phyloP scores from a whole-genome alignment of 768 basidiomycete species.

The Atractiella rhizophila region DNA sequence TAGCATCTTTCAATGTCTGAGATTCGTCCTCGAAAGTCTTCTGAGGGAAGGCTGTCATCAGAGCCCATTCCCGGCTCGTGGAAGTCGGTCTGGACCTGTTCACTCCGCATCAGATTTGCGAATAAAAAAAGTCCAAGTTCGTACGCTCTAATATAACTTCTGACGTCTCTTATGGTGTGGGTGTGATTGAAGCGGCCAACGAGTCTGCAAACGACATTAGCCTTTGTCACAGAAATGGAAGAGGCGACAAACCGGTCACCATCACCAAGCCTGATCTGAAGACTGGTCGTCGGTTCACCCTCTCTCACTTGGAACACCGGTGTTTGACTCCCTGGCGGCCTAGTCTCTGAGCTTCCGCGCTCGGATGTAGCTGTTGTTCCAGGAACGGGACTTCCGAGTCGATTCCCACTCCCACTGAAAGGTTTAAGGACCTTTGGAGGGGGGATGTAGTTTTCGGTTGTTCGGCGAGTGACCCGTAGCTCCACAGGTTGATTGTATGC shows the following conservation, averaged over 20 bases:
- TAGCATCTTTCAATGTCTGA: slow-evolving; percentile 45
- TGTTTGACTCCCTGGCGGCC: neutral
- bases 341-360: neutral
- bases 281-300: slow-evolving; percentile 52
- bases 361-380: slow-evolving; percentile 11
- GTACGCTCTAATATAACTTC: slow-evolving; percentile 71
- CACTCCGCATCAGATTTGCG: neutral
- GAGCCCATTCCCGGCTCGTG: slow-evolving; percentile 36
- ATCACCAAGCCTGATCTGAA: slow-evolving; percentile 74
- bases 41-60: slow-evolving; percentile 73
- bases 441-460: slow-evolving; percentile 42
- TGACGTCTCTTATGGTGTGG: slow-evolving; percentile 62
- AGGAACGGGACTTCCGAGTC: slow-evolving; percentile 58
- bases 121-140: slow-evolving; percentile 20
- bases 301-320: slow-evolving; percentile 57
- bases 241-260: slow-evolving; percentile 41
- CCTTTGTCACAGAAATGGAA: neutral
- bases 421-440: slow-evolving; percentile 26
- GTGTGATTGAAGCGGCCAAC: slow-evolving; percentile 68
- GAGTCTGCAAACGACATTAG: slow-evolving; percentile 28
- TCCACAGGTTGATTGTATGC: slow-evolving; percentile 55
- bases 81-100: slow-evolving; percentile 47
- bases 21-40: slow-evolving; percentile 38
- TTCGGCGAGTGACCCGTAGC: slow-evolving; percentile 45
- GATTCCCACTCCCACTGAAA: slow-evolving; percentile 50